Conservation (phyloP, 2,329 filamentous ascomycete species). For the Epichloe scottii region DNA sequence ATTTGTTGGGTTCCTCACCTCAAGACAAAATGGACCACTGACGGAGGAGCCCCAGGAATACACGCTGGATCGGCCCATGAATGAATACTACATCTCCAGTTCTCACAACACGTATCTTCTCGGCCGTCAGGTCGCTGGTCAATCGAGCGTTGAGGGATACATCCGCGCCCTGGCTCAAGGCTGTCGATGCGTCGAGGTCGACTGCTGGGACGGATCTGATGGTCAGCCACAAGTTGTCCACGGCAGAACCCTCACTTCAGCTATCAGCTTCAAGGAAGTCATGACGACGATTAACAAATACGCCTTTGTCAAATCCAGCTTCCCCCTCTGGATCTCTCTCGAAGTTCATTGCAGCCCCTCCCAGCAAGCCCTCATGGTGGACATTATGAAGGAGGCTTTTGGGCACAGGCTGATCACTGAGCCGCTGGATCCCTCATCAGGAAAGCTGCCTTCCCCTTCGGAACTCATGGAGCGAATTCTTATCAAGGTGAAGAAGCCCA, state of each 20-base stretch:
- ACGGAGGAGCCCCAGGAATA: constrained; percentile 47
- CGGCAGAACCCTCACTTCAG: constrained; percentile 76
- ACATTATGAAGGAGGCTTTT: constrained; percentile 77
- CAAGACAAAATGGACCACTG: constrained; percentile 58
- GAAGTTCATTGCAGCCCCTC: constrained; percentile 82
- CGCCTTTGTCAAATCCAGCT: constrained; percentile 76
- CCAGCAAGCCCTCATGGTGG: constrained; percentile 80
- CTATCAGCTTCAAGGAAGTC: constrained; percentile 81
- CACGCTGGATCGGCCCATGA: constrained; percentile 68
- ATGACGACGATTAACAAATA: constrained; percentile 91
- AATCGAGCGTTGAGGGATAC: constrained; percentile 91
- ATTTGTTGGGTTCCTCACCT: constrained; percentile 67
- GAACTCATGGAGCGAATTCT: constrained; percentile 74
- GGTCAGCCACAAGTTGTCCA: constrained; percentile 84
- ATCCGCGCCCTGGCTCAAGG: constrained; percentile 77
- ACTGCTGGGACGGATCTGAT: constrained; percentile 92
- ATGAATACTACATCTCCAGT: constrained; percentile 96
- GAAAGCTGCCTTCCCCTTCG: constrained; percentile 70
- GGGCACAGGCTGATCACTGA: constrained; percentile 66
- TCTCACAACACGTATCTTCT: constrained; percentile 97
- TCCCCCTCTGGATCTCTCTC: constrained; percentile 85
- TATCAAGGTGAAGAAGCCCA: constrained; percentile 84
- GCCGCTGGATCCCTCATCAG: constrained; percentile 55
- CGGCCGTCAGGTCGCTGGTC: constrained; percentile 77
- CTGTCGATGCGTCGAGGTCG: constrained; percentile 91